Evolutionary conservation across 2,329 filamentous ascomycete species (phyloP).

Genomic region (Calcarisporium arbuscula): DNA sequence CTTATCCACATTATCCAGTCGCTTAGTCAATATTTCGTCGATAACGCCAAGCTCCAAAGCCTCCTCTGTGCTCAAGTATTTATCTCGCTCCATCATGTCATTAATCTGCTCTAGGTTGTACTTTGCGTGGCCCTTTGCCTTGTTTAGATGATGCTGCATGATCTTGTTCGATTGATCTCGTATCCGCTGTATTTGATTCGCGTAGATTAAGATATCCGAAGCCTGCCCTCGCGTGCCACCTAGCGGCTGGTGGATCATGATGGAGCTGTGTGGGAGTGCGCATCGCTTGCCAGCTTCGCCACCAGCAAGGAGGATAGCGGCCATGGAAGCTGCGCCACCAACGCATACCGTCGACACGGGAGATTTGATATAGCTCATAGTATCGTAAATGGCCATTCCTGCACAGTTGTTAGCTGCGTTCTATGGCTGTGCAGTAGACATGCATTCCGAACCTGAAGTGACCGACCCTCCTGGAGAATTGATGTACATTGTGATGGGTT

Average conservation of each 20-base stretch:
- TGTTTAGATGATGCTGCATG: conserved; percentile 79
- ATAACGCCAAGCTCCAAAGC: conserved; percentile 86
- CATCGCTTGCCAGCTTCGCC: conserved; percentile 80
- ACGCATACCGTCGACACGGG: conserved; percentile 94
- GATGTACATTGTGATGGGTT: conserved; percentile 96
- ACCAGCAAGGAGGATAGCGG: conserved; percentile 78
- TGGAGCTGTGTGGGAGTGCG: conserved; percentile 83
- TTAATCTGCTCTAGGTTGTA: conserved; percentile 78
- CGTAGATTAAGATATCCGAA: conserved; percentile 90
- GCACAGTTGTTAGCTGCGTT: conserved; percentile 1
- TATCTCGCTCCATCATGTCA: conserved; percentile 93
- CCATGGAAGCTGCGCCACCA: conserved; percentile 93
- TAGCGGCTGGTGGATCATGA: conserved; percentile 96
- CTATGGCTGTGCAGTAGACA: conserved; percentile 3
- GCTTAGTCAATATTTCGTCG: conserved; percentile 74
- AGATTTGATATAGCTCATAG: conserved; percentile 92
- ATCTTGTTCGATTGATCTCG: conserved; percentile 84
- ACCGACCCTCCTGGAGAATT: conserved; percentile 94
- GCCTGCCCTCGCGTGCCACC: conserved; percentile 63
- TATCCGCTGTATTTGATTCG: conserved; percentile 88
- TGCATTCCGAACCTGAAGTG: conserved; percentile 48
- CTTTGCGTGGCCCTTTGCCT: conserved; percentile 66
- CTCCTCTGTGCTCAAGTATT: conserved; percentile 85
- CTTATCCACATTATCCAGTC: conserved; percentile 38
- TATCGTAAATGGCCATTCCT: conserved; percentile 90